Base-by-base conservation (phyloP, 331 rosid species). In the Quercus lobata region DNA sequence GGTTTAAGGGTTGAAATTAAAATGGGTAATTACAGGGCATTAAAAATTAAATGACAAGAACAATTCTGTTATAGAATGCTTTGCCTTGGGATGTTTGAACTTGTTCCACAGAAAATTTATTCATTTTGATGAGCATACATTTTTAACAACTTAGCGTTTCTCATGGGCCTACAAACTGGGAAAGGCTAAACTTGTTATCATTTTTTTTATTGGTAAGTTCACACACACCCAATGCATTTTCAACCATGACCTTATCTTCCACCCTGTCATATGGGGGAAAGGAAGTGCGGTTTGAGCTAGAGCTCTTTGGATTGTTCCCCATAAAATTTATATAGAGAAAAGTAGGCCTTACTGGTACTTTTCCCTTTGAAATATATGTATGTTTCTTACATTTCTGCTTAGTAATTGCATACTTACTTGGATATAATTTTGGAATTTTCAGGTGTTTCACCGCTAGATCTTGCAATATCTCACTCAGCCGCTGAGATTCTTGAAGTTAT, bases 401-500 rank as follows among this genome's bases (percentile, higher is more conserved):
- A 27, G 9, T 70, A 25, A 66, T 19, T 75, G 4, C 61, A 66
- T 44, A 52, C 81, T 79, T 44, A 82, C 76, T 71, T 68, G 68
- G 27, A 77, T 74, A 79, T 46, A 41, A 12, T 71, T 56, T 34
- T 37, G 72, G 60, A 25, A 80, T 75, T 22, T 86, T 79, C 98
- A 96, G 99, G 97, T 79, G 93, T 96, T 70, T 84, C 91, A 76
- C 91, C 97, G 4, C 83, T 89, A 79, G 93, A 89, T 86, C 93
- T 96, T 62, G 97, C 97, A 52, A 90, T 96, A 82, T 91, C 92
- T 83, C 97, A 96, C 84, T 89, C 99, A 19, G 98, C 89, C 83
- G 98, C 99, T 55, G 99, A 96, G 94, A 93, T 96, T 61, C 90
- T 96, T 91, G 98, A 96, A 93, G 97, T 88, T 74, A 87, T 96